Evolutionary conservation across 768 basidiomycete species (phyloP), one percentile per base, ranked within the genome.

Genomic region (Rhizopogon vinicolor): DNA sequence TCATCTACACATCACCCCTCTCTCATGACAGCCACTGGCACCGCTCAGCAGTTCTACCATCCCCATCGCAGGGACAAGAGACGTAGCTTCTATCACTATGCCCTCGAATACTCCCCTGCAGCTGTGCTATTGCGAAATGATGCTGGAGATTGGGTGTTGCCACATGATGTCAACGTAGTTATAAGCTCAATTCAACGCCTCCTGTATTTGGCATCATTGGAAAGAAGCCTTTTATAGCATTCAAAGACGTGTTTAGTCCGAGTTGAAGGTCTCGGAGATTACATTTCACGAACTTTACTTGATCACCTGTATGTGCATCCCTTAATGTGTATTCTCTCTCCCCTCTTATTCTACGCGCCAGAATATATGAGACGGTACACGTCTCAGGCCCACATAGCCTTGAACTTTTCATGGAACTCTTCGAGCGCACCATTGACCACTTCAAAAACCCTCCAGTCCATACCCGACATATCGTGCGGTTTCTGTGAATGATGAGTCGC

Each of bases 1-100:
- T 78, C 85, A 6, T 86, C 85, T 4, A 85, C 82, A 7, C 73
- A 89, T 3, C 86, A 84, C 62, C 68, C 76, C 0, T 75, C 80
- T 2, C 82, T 88, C 51, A 72, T 74, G n/a, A n/a, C n/a, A n/a
- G n/a, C n/a, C n/a, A n/a, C n/a, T n/a, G n/a, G n/a, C n/a, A n/a
- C n/a, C n/a, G n/a, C n/a, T n/a, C n/a, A n/a, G n/a, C n/a, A n/a
- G n/a, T n/a, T n/a, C n/a, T n/a, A n/a, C n/a, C n/a, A n/a, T n/a
- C n/a, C n/a, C n/a, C n/a, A n/a, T n/a, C n/a, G n/a, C n/a, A n/a
- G n/a, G n/a, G n/a, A n/a, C n/a, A n/a, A n/a, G n/a, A n/a, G n/a
- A n/a, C n/a, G n/a, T n/a, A n/a, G n/a, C n/a, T n/a, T n/a, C n/a
- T n/a, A n/a, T n/a, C n/a, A n/a, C n/a, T n/a, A n/a, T n/a, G n/a